Conservation (phyloP, 2,329 filamentous ascomycete genomes). For the Cordyceps militaris region DNA sequence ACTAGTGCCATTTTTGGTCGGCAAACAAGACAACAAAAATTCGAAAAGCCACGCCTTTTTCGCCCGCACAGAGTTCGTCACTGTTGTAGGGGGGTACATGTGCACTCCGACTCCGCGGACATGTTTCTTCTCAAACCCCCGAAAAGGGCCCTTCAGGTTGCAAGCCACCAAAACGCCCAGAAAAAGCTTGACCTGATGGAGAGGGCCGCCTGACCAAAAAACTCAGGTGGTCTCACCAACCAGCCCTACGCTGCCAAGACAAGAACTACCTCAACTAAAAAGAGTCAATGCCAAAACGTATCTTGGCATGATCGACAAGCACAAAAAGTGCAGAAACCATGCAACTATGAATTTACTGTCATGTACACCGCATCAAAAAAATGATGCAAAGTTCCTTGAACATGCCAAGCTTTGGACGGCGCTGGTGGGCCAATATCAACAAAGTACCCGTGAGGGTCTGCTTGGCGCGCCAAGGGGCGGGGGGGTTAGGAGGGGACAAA, state of each 20-base stretch:
- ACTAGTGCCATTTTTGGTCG: too few species aligned
- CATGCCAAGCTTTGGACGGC: too few species aligned
- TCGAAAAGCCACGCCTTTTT: not conserved
- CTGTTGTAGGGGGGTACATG: not conserved
- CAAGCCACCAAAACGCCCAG: not conserved
- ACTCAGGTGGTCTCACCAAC: not conserved
- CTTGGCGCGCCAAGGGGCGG: not conserved
- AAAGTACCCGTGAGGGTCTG: not conserved
- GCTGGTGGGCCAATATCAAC: not conserved
- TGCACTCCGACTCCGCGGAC: conserved; percentile 3
- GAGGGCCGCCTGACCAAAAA: not conserved
- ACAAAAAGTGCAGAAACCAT: too few species aligned
- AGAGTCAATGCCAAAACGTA: too few species aligned
- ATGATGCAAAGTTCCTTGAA: too few species aligned
- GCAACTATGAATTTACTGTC: too few species aligned
- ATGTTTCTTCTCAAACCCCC: not conserved
- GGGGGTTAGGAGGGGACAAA: not conserved
- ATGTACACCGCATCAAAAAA: too few species aligned
- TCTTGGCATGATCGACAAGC: conserved; percentile 3
- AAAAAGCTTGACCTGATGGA: not conserved
- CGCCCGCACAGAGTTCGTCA: not conserved
- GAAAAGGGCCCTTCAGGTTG: not conserved
- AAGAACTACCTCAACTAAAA: too few species aligned
- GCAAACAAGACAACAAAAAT: too few species aligned
- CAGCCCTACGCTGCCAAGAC: not conserved